Conservation (phyloP, 2,329 filamentous ascomycete genomes). For the Colletotrichum sp. region DNA sequence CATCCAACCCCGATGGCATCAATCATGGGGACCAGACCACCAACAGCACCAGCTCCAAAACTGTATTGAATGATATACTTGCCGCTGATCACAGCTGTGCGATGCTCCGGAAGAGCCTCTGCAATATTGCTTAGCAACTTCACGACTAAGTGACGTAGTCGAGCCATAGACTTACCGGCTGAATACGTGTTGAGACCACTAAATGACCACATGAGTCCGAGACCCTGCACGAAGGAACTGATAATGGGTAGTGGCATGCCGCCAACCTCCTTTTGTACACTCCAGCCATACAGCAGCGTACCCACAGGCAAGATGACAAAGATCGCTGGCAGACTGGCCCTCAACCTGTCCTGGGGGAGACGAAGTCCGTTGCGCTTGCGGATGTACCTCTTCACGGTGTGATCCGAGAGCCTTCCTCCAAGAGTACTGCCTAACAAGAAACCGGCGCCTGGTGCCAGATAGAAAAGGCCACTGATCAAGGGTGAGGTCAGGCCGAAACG, state of each 20-base stretch:
- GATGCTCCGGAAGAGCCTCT: constrained; percentile 21
- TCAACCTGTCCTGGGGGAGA: constrained; percentile 72
- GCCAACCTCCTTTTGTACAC: constrained; percentile 29
- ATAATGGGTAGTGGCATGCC: constrained; percentile 40
- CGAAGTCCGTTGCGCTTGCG: constrained; percentile 56
- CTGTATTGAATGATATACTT: constrained; percentile 24
- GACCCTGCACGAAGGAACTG: constrained; percentile 33
- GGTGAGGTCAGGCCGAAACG: constrained; percentile 69
- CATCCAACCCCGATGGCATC: constrained; percentile 55
- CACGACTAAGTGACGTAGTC: too few relatives aligned
- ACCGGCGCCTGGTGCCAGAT: constrained; percentile 71
- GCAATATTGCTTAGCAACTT: neutral
- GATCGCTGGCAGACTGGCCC: constrained; percentile 64
- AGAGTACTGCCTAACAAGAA: constrained; percentile 71
- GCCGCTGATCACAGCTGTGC: constrained; percentile 21
- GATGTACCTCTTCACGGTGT: constrained; percentile 65
- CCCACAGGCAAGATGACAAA: constrained; percentile 65
- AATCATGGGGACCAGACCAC: constrained; percentile 57
- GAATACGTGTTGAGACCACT: constrained; percentile 44
- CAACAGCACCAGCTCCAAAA: constrained; percentile 46
- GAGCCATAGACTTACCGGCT: constrained; percentile 30
- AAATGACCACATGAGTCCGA: constrained; percentile 41
- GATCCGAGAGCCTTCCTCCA: constrained; percentile 72
- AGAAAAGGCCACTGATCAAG: constrained; percentile 72
- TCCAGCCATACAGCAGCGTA: constrained; percentile 74